Base-by-base conservation (phyloP, 805 yeast genomes). In the Lachancea fermentati region DNA sequence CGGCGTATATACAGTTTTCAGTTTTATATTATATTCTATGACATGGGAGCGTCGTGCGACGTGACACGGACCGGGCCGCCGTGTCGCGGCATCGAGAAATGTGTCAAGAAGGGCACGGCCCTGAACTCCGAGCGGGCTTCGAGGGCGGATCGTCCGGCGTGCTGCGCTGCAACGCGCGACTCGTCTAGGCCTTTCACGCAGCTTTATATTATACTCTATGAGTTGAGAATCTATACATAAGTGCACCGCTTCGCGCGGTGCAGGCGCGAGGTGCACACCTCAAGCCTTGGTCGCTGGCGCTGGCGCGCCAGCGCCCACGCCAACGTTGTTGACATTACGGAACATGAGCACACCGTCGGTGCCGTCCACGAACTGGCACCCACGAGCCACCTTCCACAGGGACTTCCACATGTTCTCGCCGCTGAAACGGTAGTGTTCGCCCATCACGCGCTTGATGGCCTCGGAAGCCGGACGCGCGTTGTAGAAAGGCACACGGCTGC, bases 401-500 rank as follows among this genome's bases (percentile, higher is more conserved):
- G 79, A 67, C 39, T 62, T 58, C 78, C 84, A 78, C 87, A 86
- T 81, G 70, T 75, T 83, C 63, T 85, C 85, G 49, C 72, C 80
- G 40, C 72, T 66, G 55, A 73, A 65, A 46, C 70, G 72, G 69
- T 85, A 86, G 64, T 83, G 87, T 49, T 75, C 73, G 53, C 95
- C 95, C 93, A 85, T 81, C 45, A 82, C 91, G 63, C 79, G 77
- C 67, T 79, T 77, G 64, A 85, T 80, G 40, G 85, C 91, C 46
- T 68, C 86, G 44, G 86, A 72, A 36, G 84, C 93, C 56, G 76
- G 78, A 62, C 91, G 73, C n/a, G 81, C 94, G 54, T 84, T 81
- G 72, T 85, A 85, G 69, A 86, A 86, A 35, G 95, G 95, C 50
- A 85, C 84, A 63, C 94, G 72, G 8, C 89, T 80, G 48, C 76